A percentile compares a stretch with the other conserved stretches of the same genome.
These are phyloP conservation scores for Phytophthora brassicae DNA, from an alignment of 352 stramenopile genomes.

Conservation along the genomic window DNA sequence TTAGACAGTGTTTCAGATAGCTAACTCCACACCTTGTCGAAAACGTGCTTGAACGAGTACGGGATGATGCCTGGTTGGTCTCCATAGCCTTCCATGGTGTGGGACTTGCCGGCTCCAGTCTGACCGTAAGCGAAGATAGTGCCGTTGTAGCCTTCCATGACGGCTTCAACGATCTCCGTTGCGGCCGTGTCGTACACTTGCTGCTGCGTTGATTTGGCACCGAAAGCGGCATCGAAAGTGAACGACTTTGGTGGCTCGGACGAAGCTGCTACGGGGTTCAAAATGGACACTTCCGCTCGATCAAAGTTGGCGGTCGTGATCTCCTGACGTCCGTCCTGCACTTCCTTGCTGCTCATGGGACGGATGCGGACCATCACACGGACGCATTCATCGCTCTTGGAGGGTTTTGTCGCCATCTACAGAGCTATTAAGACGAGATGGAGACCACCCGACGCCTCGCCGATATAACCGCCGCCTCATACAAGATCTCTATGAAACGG, in stretches of 20 bases:
- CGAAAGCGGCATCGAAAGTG: slow-evolving; percentile 97
- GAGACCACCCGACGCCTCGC: background rate
- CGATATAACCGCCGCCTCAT: slow-evolving; percentile 18
- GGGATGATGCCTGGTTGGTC: slow-evolving; percentile 88
- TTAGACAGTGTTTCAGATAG: too few relatives aligned
- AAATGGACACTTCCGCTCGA: slow-evolving; percentile 86
- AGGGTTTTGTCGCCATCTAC: slow-evolving; percentile 40
- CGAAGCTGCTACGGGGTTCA: slow-evolving; percentile 73
- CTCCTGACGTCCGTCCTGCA: slow-evolving; percentile 89
- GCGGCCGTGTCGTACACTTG: slow-evolving; percentile 92
- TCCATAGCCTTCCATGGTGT: slow-evolving; percentile 85
- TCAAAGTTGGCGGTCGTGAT: slow-evolving; percentile 90
- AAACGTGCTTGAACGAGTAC: slow-evolving; percentile 91
- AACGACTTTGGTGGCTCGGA: slow-evolving; percentile 93
- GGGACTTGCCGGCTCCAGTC: slow-evolving; percentile 88
- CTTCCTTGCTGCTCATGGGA: slow-evolving; percentile 94
- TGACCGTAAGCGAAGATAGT: slow-evolving; percentile 93
- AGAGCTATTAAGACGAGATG: background rate
- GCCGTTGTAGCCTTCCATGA: slow-evolving; percentile 92
- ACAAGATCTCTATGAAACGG: slow-evolving; percentile 4
- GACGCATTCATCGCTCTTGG: slow-evolving; percentile 91
- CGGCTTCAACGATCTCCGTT: slow-evolving; percentile 90
- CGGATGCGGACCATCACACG: slow-evolving; percentile 96
- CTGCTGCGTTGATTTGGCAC: slow-evolving; percentile 90
- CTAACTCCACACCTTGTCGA: slow-evolving; percentile 60